Conservation (phyloP, 2,329 filamentous ascomycete genomes). For the Hypomyces perniciosus region DNA sequence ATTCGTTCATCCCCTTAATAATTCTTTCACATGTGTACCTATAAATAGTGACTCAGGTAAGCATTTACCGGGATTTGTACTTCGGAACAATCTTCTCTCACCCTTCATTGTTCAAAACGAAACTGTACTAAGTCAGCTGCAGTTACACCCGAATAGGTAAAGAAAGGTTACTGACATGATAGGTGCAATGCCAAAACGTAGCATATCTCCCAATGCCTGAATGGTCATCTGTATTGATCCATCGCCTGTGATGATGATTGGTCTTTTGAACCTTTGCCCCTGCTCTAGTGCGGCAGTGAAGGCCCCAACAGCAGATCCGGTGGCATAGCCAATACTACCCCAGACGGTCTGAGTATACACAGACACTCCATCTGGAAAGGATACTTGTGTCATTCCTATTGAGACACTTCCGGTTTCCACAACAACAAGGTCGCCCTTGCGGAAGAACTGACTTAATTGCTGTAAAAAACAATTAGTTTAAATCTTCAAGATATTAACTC, state of each 20-base stretch:
- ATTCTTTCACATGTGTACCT: no score
- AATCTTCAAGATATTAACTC: not conserved
- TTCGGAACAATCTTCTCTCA: no score
- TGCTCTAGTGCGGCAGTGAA: constrained; percentile 18
- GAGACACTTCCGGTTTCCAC: constrained; percentile 19
- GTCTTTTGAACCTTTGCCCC: constrained; percentile 9
- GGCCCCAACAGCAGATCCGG: constrained; percentile 15
- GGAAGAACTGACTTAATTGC: constrained; percentile 7
- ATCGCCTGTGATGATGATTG: constrained; percentile 20
- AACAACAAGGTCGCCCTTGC: constrained; percentile 16
- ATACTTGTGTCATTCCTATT: constrained; percentile 10
- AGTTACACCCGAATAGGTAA: no score
- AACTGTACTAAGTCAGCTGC: no score
- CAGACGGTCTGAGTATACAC: constrained; percentile 19
- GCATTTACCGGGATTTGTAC: no score
- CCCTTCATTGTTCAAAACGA: no score
- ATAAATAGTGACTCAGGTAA: no score
- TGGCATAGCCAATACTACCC: constrained; percentile 19
- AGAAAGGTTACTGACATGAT: no score
- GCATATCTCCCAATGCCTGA: not conserved
- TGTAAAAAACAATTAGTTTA: not conserved
- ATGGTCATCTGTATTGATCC: constrained; percentile 16
- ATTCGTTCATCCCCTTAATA: no score
- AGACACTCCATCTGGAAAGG: constrained; percentile 10
- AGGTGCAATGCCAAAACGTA: no score